phyloP scores from a whole-genome alignment of 371 early-diverging fungal genomes.

The Mortierella sp. region DNA sequence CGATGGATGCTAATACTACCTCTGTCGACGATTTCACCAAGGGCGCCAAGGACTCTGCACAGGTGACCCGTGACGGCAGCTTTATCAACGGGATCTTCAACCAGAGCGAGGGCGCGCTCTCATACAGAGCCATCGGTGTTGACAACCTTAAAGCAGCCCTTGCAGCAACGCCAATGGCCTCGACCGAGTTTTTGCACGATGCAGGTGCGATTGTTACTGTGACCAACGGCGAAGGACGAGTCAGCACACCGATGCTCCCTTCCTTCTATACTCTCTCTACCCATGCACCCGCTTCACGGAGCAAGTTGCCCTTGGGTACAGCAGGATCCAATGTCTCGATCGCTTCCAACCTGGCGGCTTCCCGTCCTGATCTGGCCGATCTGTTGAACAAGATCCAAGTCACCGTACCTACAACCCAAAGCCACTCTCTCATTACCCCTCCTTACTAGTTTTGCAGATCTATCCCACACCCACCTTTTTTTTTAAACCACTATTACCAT shows the following conservation, averaged over 20 bases:
- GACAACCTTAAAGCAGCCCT: constrained; percentile 50
- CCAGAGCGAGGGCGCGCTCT: constrained; percentile 4
- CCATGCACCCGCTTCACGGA: constrained; percentile 16
- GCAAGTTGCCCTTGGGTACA: constrained; percentile 17
- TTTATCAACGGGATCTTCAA: background rate
- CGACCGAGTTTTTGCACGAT: constrained; percentile 20
- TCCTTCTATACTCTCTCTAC: constrained; percentile 25
- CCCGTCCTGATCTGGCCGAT: constrained; percentile 53
- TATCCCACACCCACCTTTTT: background rate
- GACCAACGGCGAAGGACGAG: constrained; percentile 9
- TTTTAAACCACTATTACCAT: background rate
- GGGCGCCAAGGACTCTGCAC: constrained; percentile 17
- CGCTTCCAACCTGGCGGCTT: constrained; percentile 31
- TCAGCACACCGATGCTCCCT: background rate
- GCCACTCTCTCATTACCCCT: constrained; percentile 33
- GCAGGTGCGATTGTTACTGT: constrained; percentile 25
- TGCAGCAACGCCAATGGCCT: constrained; percentile 15
- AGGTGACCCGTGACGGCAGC: constrained; percentile 22
- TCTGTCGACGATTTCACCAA: constrained; percentile 19
- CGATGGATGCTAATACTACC: constrained; percentile 9
- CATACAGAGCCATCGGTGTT: constrained; percentile 42
- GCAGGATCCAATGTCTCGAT: constrained; percentile 23
- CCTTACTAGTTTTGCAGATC: constrained; percentile 31
- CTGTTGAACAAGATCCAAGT: constrained; percentile 48
- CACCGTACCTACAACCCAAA: constrained; percentile 16